Percentiles rank a stretch among this genome's conserved stretches.
These are phyloP conservation scores for Protomyces inundatus DNA, from an alignment of 1,139 yeast species.

Conservation along the genomic window DNA sequence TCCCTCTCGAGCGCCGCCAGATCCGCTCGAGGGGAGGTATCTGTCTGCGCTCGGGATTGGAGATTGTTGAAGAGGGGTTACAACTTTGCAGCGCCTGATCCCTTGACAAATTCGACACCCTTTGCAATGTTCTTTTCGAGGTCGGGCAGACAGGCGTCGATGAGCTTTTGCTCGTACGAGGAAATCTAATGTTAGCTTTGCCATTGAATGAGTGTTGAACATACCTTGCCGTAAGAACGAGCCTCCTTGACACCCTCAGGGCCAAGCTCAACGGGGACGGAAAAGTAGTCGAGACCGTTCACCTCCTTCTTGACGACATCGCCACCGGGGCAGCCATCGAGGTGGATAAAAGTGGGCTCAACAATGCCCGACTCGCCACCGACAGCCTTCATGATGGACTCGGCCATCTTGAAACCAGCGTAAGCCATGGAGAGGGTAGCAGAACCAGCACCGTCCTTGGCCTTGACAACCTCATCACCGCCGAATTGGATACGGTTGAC, in stretches of 20 bases:
- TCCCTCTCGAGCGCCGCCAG: neutral
- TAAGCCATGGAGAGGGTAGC: slow-evolving; percentile 98
- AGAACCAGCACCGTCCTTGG: slow-evolving; percentile 98
- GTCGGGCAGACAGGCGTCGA: slow-evolving; percentile 45
- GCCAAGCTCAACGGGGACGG: slow-evolving; percentile 85
- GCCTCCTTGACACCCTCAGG: slow-evolving; percentile 26
- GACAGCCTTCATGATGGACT: slow-evolving; percentile 25
- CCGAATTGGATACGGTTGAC: slow-evolving; percentile 95
- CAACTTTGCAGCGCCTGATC: slow-evolving; percentile 21
- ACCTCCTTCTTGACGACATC: slow-evolving; percentile 63
- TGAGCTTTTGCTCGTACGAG: slow-evolving; percentile 73
- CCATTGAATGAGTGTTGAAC: neutral
- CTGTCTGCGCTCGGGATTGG: slow-evolving; percentile 1
- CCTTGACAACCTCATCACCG: slow-evolving; percentile 98
- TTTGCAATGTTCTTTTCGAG: slow-evolving; percentile 59
- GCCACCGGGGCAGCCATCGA: slow-evolving; percentile 51
- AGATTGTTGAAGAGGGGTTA: slow-evolving; percentile 4
- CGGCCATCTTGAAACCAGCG: slow-evolving; percentile 58
- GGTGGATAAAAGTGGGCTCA: slow-evolving; percentile 51
- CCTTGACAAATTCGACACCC: slow-evolving; percentile 43
- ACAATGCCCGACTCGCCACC: slow-evolving; percentile 39
- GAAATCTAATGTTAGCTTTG: slow-evolving; percentile 47
- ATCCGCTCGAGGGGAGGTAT: neutral
- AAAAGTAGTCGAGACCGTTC: slow-evolving; percentile 79
- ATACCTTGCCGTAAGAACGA: slow-evolving; percentile 19